These are phyloP conservation scores for Ophiobolus disseminans DNA, from an alignment of 2,329 filamentous ascomycete genomes.

Conservation along the genomic window DNA sequence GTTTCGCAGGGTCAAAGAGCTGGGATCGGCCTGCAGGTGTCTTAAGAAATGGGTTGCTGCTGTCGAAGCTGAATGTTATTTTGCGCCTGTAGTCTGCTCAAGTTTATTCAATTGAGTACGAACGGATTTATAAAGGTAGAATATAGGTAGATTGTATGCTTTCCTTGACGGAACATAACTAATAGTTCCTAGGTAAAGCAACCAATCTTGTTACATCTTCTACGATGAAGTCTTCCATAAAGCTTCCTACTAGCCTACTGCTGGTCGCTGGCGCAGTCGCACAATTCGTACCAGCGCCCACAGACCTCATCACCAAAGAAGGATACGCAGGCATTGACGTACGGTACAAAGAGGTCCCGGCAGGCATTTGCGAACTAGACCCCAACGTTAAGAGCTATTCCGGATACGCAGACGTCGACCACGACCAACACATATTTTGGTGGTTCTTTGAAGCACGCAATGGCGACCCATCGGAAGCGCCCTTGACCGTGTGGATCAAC, in stretches of 20 bases:
- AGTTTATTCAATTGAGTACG: no score
- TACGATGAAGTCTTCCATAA: constrained; percentile 17
- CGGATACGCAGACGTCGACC: constrained; percentile 62
- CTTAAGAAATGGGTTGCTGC: no score
- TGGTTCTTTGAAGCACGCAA: constrained; percentile 64
- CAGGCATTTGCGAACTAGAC: constrained; percentile 64
- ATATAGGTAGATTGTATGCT: no score
- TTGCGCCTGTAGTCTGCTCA: no score
- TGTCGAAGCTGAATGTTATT: no score
- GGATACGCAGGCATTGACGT: constrained; percentile 60
- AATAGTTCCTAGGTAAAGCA: no score
- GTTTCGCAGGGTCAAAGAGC: no score
- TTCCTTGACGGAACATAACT: no score
- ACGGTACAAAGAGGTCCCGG: constrained; percentile 64
- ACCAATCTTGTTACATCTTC: background rate
- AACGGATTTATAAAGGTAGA: no score
- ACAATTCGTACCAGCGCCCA: constrained; percentile 57
- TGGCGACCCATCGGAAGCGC: constrained; percentile 58
- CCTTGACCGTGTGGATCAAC: constrained; percentile 66
- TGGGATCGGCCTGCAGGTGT: background rate
- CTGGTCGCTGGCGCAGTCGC: constrained; percentile 28
- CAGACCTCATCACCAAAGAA: constrained; percentile 52
- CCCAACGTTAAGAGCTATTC: constrained; percentile 64
- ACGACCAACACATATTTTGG: constrained; percentile 63
- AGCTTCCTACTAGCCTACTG: constrained; percentile 21